These are phyloP conservation scores for Fusarium tanahbumbuense DNA, from an alignment of 2,329 filamentous ascomycete genomes.

Conservation along the genomic window DNA sequence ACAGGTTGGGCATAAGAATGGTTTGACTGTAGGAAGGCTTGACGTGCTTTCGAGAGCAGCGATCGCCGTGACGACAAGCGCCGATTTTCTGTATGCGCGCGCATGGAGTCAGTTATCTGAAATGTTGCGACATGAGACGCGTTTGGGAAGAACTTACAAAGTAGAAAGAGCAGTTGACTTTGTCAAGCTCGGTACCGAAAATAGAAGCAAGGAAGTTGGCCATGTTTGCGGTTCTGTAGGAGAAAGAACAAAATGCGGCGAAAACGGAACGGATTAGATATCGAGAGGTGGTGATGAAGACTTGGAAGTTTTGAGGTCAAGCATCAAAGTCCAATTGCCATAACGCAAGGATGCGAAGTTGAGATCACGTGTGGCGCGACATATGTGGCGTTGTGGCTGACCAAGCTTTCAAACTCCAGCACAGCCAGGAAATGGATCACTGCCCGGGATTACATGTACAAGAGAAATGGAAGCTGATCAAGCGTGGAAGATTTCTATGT, in stretches of 20 bases:
- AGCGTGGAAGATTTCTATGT: background rate
- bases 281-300: conserved; percentile 28
- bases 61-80: conserved; percentile 97
- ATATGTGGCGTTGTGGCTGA: too few relatives aligned
- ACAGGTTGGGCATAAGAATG: conserved; percentile 96
- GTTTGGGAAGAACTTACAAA: conserved; percentile 52
- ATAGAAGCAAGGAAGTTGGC: conserved; percentile 99
- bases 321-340: conserved; percentile 10
- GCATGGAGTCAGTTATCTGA: conserved; percentile 29
- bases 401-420: background rate
- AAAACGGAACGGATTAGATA: conserved; percentile 10
- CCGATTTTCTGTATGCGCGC: conserved; percentile 85
- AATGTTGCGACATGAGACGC: conserved; percentile 21
- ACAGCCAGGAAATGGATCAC: background rate
- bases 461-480: background rate
- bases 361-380: conserved; percentile 49
- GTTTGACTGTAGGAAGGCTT: conserved; percentile 99
- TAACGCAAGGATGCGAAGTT: conserved; percentile 37
- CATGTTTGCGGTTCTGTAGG: conserved; percentile 64
- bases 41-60: conserved; percentile 98
- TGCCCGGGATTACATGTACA: background rate
- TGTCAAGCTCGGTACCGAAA: conserved; percentile 99
- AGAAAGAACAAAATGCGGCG: conserved; percentile 5
- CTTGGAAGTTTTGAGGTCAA: conserved; percentile 40
- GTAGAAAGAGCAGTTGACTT: conserved; percentile 99